Evolutionary conservation across 257 asterid genomes (phyloP).

Genomic region (Cordia subcordata): DNA sequence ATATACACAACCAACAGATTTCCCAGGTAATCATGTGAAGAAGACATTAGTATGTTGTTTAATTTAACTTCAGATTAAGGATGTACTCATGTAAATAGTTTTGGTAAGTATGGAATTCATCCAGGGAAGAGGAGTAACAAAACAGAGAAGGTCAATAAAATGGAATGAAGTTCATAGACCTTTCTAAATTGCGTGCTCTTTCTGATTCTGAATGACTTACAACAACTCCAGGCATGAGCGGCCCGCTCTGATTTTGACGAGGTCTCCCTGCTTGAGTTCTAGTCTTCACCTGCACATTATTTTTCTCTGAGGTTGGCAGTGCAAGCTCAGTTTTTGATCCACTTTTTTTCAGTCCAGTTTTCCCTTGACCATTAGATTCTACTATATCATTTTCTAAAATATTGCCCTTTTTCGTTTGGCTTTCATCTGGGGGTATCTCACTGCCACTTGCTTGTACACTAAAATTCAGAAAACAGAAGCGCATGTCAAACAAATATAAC

Average conservation of each 20-base stretch:
- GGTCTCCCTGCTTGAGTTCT: conserved; percentile 47
- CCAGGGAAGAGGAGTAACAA: conserved; percentile 13
- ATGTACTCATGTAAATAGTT: no score
- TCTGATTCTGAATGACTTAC: conserved; percentile 62
- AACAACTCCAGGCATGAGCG: conserved; percentile 68
- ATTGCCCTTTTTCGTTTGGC: conserved; percentile 37
- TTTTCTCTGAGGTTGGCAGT: conserved; percentile 51
- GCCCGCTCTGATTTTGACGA: conserved; percentile 93
- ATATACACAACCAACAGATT: no score
- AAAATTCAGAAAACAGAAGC: conserved; percentile 8
- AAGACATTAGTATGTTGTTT: not conserved
- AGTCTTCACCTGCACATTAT: conserved; percentile 39
- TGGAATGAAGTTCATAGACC: conserved; percentile 37
- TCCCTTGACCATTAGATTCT: conserved; percentile 42
- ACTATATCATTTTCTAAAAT: conserved; percentile 28
- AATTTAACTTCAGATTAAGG: no score
- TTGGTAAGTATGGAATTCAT: not conserved
- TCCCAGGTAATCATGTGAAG: not conserved
- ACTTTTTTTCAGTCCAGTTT: conserved; percentile 31
- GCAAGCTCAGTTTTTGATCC: conserved; percentile 47
- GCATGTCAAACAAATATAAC: no score
- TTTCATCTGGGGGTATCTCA: conserved; percentile 31
- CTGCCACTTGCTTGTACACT: conserved; percentile 46
- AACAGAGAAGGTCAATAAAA: conserved; percentile 15
- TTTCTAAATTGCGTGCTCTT: conserved; percentile 59